Percentiles rank a stretch among this genome's conserved stretches.
These are phyloP conservation scores for Colletotrichum liriopes DNA, from an alignment of 2,329 filamentous ascomycete genomes.

Conservation along the genomic window DNA sequence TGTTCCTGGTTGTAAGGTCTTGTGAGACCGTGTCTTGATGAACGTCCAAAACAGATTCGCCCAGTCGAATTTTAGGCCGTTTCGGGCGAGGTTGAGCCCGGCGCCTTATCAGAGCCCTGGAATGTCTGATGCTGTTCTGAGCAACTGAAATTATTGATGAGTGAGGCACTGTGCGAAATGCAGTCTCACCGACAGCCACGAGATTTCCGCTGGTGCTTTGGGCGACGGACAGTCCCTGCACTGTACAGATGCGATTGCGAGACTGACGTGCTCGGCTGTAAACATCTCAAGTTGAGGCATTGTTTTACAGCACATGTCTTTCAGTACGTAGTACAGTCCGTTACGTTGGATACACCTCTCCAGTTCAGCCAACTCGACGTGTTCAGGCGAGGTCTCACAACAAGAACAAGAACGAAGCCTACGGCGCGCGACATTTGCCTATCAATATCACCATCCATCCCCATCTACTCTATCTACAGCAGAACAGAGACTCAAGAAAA, in stretches of 20 bases:
- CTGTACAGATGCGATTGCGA: slow-evolving; percentile 1
- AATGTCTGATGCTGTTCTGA: slow-evolving; percentile 30
- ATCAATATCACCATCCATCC: background rate
- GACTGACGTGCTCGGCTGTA: background rate
- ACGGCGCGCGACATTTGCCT: background rate
- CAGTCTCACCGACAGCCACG: background rate
- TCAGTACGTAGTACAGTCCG: background rate
- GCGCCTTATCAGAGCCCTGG: slow-evolving; percentile 17
- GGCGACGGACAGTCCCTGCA: background rate
- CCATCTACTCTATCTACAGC: slow-evolving; percentile 13
- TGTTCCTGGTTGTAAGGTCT: background rate
- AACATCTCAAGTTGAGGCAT: background rate
- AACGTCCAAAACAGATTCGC: background rate
- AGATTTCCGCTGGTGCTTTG: background rate
- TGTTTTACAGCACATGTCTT: background rate
- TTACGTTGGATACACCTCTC: background rate
- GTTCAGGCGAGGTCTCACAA: background rate
- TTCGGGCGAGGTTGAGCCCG: background rate
- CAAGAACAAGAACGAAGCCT: background rate
- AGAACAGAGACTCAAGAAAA: slow-evolving; percentile 9
- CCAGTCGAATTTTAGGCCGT: background rate
- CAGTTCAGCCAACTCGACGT: background rate
- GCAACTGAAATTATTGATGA: slow-evolving; percentile 26
- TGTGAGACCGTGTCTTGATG: slow-evolving; percentile 1
- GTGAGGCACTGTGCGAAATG: slow-evolving; percentile 36